Base-by-base conservation (phyloP, 2,329 filamentous ascomycete genomes). In the Anisogramma anomala region DNA sequence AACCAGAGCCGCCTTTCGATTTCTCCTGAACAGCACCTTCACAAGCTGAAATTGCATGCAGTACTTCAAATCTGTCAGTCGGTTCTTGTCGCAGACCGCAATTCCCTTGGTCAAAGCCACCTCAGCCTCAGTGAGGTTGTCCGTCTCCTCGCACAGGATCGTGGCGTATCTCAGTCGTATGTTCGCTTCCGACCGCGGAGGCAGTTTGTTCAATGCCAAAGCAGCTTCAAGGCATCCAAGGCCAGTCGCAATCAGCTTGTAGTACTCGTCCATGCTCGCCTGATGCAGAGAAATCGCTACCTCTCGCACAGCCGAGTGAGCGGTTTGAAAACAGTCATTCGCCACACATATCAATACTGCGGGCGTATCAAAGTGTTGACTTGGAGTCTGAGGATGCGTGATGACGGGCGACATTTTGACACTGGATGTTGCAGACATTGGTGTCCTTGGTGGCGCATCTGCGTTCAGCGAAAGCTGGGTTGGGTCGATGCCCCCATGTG, bases 21-120 rank as follows among this genome's bases (percentile, higher is more conserved):
- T 85, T 31, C 77, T 73, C 52, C 81, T 78, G 50, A 80, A 84
- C 43, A 84, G 65, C 1, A 83, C 71, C 50, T 82, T 79, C 36
- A 79, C 70, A 44, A 82, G 72, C 13, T 86, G 64, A 55, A 85
- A 84, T 49, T 84, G 75, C 71, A 86, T 84, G 47, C 76, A 77
- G 58, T 86, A 86, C 56, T 84, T 86, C 28, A 87, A 59, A 50
- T 88, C 83, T 19, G 62, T 53, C 46, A 77, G 69, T 34, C 71
- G 68, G 46, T 75, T 72, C 63, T 79, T 76, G 46, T 82, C 78
- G 51, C 79, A 84, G 2, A 83, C 63, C 2, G 74, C 71, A 41
- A 84, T 78, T 6, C 81, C 82, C 58, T 84, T 84, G 30, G 73
- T 79, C 42, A 89, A 59, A 3, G 78, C 68, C 10, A 77, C 81